Percentiles rank a stretch among this genome's conserved stretches.
Conservation (phyloP, 2,329 filamentous ascomycete genomes). For the Torrubiella hemipterigena region DNA sequence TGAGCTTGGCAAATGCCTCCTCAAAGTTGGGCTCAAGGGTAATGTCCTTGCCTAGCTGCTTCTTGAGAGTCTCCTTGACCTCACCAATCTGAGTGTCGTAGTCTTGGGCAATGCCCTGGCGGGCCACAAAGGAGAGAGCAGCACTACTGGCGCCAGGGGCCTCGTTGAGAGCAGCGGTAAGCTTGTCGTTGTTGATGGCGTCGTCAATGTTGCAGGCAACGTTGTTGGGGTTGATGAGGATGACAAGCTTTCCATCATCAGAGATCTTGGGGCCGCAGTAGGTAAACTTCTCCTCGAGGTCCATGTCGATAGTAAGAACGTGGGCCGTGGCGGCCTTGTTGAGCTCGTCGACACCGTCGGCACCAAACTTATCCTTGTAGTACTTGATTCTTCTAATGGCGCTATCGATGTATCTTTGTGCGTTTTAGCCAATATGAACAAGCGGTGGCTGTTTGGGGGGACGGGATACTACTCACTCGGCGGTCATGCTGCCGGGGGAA, state of each 20-base stretch:
- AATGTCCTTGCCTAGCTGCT: conserved; percentile 27
- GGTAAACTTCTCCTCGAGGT: conserved; percentile 25
- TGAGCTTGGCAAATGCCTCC: conserved; percentile 26
- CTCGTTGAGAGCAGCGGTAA: conserved; percentile 32
- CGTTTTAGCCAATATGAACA: neutral
- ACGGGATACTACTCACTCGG: conserved; percentile 19
- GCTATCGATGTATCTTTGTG: conserved; percentile 29
- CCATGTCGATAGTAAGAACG: conserved; percentile 32
- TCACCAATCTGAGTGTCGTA: conserved; percentile 29
- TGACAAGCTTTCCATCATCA: conserved; percentile 29
- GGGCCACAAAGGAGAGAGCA: conserved; percentile 29
- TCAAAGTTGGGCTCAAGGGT: conserved; percentile 36
- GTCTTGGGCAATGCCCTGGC: conserved; percentile 26
- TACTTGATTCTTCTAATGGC: conserved; percentile 27
- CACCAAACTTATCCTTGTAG: conserved; percentile 23
- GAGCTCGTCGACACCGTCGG: conserved; percentile 29
- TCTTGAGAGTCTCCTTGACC: conserved; percentile 24
- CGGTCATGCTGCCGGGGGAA: conserved; percentile 31
- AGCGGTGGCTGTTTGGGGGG: neutral
- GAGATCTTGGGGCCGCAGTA: conserved; percentile 33
- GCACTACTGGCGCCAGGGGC: conserved; percentile 12
- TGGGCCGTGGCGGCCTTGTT: conserved; percentile 33
- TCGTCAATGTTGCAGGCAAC: conserved; percentile 34
- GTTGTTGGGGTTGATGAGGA: conserved; percentile 30
- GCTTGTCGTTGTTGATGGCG: conserved; percentile 20